phyloP scores from a whole-genome alignment of 306 rosid species.

The Ammopiptanthus mongolicus region DNA sequence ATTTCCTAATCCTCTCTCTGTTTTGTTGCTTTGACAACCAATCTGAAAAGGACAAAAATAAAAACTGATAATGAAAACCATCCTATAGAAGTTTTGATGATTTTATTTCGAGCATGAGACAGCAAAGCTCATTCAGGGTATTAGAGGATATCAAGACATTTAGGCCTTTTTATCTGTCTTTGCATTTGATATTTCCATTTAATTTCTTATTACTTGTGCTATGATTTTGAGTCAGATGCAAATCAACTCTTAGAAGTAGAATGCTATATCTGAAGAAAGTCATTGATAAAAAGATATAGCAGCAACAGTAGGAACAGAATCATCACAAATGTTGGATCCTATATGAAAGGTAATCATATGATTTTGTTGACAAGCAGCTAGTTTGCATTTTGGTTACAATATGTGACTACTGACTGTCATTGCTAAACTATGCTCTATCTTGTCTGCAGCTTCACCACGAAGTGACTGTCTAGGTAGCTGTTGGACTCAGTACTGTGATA shows the following conservation, averaged over 20 bases:
- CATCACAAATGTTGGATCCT: neutral
- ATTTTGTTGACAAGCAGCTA: neutral
- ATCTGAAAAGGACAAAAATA: neutral
- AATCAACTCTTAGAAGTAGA: neutral
- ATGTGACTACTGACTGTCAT: neutral
- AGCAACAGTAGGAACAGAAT: neutral
- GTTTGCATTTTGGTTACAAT: neutral
- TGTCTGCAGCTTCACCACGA: slow-evolving; percentile 16
- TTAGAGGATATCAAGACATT: neutral
- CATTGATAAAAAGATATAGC: neutral
- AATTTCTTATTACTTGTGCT: neutral
- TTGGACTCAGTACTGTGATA: neutral
- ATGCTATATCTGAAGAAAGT: slow-evolving; percentile 11
- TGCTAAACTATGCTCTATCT: neutral
- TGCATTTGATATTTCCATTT: neutral
- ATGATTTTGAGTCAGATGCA: neutral
- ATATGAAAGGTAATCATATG: neutral
- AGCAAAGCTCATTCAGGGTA: neutral
- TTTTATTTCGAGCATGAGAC: neutral
- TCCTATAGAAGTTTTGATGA: neutral
- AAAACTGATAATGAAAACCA: neutral
- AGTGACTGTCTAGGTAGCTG: neutral
- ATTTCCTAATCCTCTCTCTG: neutral
- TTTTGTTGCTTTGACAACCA: neutral
- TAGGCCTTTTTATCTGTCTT: neutral